Evolutionary conservation across 495 filamentous ascomycete species (phyloP).

Genomic region (Thermothielavioides terrestris): DNA sequence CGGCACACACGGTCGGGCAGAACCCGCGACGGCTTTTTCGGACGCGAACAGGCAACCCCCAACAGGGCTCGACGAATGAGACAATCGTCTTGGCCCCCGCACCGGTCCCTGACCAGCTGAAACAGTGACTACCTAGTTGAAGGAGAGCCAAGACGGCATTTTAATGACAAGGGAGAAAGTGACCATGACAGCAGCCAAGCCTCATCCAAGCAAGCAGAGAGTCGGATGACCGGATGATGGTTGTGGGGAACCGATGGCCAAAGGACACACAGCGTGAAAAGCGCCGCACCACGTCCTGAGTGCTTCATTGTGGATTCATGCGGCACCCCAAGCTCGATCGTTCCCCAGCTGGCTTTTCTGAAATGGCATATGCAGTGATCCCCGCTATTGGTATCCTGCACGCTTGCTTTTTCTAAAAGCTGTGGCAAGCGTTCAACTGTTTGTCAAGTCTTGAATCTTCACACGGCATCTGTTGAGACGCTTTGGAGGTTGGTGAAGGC

Average conservation of each 20-base stretch:
- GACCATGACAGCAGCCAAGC: not conserved
- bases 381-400: too few relatives aligned
- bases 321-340: too few relatives aligned
- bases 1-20: not conserved
- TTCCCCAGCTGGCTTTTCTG: too few relatives aligned
- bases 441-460: not conserved
- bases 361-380: not conserved
- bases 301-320: too few relatives aligned
- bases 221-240: conserved; percentile 6
- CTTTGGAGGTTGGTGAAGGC: too few relatives aligned
- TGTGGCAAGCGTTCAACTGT: too few relatives aligned
- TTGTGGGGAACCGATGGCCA: not conserved
- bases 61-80: conserved; percentile 24
- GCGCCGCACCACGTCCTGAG: too few relatives aligned
- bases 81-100: conserved; percentile 20
- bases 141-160: conserved; percentile 17
- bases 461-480: not conserved
- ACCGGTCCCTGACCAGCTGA: conserved; percentile 23
- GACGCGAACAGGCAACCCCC: conserved; percentile 15
- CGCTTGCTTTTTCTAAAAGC: too few relatives aligned
- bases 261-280: not conserved
- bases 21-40: conserved; percentile 11
- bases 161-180: conserved; percentile 20
- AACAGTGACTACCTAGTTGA: conserved; percentile 27
- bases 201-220: not conserved